Base-by-base conservation (phyloP, 2,329 filamentous ascomycete species). In the Chrysoporthe austroafricana region DNA sequence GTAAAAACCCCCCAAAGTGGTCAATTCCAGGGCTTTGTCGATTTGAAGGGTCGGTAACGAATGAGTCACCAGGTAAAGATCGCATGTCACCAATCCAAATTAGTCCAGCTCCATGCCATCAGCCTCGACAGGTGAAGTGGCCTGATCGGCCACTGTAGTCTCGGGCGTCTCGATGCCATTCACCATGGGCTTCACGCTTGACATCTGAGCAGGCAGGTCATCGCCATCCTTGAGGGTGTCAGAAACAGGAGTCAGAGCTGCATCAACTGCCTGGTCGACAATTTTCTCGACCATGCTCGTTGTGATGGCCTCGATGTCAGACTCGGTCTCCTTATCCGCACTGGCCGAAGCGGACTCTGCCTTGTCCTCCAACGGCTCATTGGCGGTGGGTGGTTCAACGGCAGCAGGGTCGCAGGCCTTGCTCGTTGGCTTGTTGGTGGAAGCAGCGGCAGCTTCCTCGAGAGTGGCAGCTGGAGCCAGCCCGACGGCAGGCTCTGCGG, bases 161-260 rank as follows among this genome's bases (percentile, higher is more conserved):
- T 64, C 57, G 6, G 67, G 67, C 14, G 57, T 69, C 62, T 64
- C 57, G 7, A 67, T 60, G 57, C 58, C 62, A n/a, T 61, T 64
- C 26, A 57, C 32, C 32, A 44, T 39, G 42, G 62, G 50, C 48
- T 64, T 69, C 56, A 42, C 48, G 21, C 26, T 34, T 3, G 63
- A 46, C 18, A 60, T 16, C 3, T 64, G 26, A 13, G 34, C 18
- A 36, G 66, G 14, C 44, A 63, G 44, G 9, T 62, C 68, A 26
- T 56, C 54, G 7, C 44, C 36, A 14, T 70, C 65, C 54, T 66
- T 70, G 16, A 16, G 8, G n/a, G 56, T 58, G 50, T 70, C 66
- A 16, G 68, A 62, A 11, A 63, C 62, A 8, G 68, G 62, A 14
- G 65, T 69, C 42, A 68, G 65, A 43, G 68, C 68, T 18, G 68